Base-by-base conservation (phyloP, 1,284 basidiomycete genomes). In the Cutaneotrichosporon daszewskae region DNA sequence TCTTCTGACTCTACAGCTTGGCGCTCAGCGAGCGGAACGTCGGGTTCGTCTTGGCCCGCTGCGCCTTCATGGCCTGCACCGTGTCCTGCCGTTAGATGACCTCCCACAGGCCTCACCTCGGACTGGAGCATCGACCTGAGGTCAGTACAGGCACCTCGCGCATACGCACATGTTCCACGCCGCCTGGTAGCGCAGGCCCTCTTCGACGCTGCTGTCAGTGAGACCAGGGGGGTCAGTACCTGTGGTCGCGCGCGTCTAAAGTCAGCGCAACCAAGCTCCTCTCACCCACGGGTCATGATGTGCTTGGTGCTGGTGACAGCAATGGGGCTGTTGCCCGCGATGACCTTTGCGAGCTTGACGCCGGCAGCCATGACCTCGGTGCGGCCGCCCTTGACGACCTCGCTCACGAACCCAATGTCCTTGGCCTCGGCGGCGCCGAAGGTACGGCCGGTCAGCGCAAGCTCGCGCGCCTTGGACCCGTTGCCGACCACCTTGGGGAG, bases 281-380 rank as follows among this genome's bases (percentile, higher is more conserved):
- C 7, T 9, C 26, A 53, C 65, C 51, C 37, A 68, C 65, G 60
- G 40, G 76, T 73, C 49, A 79, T 58, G 3, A 92, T 70, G 48
- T 80, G 81, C 74, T 95, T 95, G n/a, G 87, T 85, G 2, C 84
- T 81, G 1, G 78, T 58, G 0, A 88, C 81, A 0, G 89, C 90
- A 0, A 95, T 73, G 0, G 91, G 90, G 27, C 83, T 85, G 72
- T 92, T 92, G 33, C 54, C 49, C 1, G 87, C 85, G 35, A 94
- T 85, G 1, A 74, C 57, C 45, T 72, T 72, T 0, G 86, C 89
- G 7, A 85, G 72, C 26, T 78, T 75, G 24, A 92, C 48, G 0
- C 88, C 85, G 1, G 49, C 55, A 55, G 64, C 57, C 10, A 72
- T 55, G 0, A 79, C 77, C 24, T 71, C 75, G 6, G 79, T 75